Evolutionary conservation across 1,284 basidiomycete species (phyloP).

Genomic region (Cryptococcus sp.): DNA sequence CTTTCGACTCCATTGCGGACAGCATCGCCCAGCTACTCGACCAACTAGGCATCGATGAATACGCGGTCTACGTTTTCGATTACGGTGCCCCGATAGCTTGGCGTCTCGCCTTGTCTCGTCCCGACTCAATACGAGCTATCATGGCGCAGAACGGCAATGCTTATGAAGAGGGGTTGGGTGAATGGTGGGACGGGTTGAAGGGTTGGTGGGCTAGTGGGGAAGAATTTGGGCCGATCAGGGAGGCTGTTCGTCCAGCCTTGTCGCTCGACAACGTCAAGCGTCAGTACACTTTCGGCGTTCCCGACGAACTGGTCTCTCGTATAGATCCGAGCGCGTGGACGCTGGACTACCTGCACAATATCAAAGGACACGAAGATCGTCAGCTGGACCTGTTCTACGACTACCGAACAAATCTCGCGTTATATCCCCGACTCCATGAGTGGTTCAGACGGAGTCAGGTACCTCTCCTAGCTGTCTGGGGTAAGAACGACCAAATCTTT

Average conservation of each 20-base stretch:
- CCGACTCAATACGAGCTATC: constrained; percentile 56
- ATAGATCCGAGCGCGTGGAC: constrained; percentile 41
- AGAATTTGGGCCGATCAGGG: constrained; percentile 10
- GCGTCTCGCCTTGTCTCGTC: constrained; percentile 56
- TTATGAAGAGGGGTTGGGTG: constrained; percentile 57
- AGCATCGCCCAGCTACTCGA: constrained; percentile 57
- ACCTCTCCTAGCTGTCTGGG: constrained; percentile 59
- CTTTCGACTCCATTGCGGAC: constrained; percentile 55
- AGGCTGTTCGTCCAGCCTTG: constrained; percentile 6
- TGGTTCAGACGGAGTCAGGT: constrained; percentile 55
- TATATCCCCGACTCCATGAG: constrained; percentile 58
- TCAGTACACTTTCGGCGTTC: constrained; percentile 28
- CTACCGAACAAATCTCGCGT: constrained; percentile 55
- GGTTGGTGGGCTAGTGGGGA: not conserved
- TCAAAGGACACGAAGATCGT: constrained; percentile 48
- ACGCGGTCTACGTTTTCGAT: constrained; percentile 59
- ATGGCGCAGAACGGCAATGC: constrained; percentile 60
- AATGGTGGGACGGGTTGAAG: constrained; percentile 50
- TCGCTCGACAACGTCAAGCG: constrained; percentile 14
- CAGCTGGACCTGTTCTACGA: constrained; percentile 58
- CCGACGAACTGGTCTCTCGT: constrained; percentile 1
- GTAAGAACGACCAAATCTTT: constrained; percentile 58
- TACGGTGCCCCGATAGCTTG: constrained; percentile 58
- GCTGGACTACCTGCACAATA: constrained; percentile 55
- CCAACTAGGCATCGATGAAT: constrained; percentile 52